Evolutionary conservation across 257 asterid genomes (phyloP).

Genomic region (Eustoma russellianum): DNA sequence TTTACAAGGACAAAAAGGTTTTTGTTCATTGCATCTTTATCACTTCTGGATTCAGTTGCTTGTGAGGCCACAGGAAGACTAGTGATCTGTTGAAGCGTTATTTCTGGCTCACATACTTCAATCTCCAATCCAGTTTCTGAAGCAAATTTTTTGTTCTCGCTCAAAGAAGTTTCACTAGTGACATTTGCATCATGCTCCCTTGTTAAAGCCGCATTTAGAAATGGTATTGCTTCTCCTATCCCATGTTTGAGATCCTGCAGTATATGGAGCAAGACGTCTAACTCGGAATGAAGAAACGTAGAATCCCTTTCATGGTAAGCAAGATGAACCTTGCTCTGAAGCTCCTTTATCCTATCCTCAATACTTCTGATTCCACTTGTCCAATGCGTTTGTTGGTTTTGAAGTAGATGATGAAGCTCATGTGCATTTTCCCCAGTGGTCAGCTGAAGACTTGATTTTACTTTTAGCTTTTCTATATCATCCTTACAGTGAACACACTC

Average conservation of each 20-base stretch:
- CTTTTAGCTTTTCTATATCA: slow-evolving; percentile 41
- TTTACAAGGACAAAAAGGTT: slow-evolving; percentile 76
- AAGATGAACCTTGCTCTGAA: slow-evolving; percentile 44
- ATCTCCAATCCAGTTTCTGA: slow-evolving; percentile 54
- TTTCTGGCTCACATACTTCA: slow-evolving; percentile 73
- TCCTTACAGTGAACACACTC: slow-evolving; percentile 63
- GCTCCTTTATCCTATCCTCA: slow-evolving; percentile 55
- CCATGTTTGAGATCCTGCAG: slow-evolving; percentile 50
- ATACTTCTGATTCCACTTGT: slow-evolving; percentile 41
- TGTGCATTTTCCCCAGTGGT: slow-evolving; percentile 19
- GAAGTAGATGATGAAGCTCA: slow-evolving; percentile 31
- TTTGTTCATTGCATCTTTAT: slow-evolving; percentile 60
- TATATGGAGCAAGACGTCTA: slow-evolving; percentile 48
- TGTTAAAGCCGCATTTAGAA: slow-evolving; percentile 18
- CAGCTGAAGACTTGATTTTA: slow-evolving; percentile 40
- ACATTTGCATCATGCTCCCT: slow-evolving; percentile 27
- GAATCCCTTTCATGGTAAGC: slow-evolving; percentile 46
- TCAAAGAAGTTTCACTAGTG: slow-evolving; percentile 15
- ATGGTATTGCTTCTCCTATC: slow-evolving; percentile 28
- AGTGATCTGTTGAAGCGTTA: slow-evolving; percentile 51
- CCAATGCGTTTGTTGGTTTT: slow-evolving; percentile 33
- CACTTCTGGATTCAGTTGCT: slow-evolving; percentile 35
- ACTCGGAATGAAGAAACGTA: slow-evolving; percentile 45
- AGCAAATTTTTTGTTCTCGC: slow-evolving; percentile 22
- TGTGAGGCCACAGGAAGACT: slow-evolving; percentile 43